These are phyloP conservation scores for Fomitopsis pulvina DNA, from an alignment of 768 basidiomycete species.

Conservation along the genomic window DNA sequence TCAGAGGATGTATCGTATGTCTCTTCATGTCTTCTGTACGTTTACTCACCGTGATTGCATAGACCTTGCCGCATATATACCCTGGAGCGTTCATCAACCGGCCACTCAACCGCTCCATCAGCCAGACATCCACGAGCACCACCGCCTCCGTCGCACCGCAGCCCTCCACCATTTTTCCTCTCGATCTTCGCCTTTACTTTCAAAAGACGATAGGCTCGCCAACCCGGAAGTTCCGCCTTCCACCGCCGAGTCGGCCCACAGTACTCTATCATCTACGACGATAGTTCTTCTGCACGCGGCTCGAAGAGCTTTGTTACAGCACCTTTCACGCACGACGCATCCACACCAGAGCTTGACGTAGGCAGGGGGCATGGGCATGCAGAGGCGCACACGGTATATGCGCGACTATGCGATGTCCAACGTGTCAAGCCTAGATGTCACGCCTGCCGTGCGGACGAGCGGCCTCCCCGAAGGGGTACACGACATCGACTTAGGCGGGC, in stretches of 20 bases:
- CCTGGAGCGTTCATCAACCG: constrained; percentile 53
- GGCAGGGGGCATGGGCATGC: neutral
- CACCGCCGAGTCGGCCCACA: constrained; percentile 15
- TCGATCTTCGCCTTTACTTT: constrained; percentile 53
- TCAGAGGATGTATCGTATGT: constrained; percentile 7
- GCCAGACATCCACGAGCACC: constrained; percentile 56
- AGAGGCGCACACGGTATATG: constrained; percentile 6
- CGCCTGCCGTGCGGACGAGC: constrained; percentile 1
- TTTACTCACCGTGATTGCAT: constrained; percentile 23
- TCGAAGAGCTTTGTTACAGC: constrained; percentile 29
- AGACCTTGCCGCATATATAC: constrained; percentile 1
- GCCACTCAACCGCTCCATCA: constrained; percentile 58
- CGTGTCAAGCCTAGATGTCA: neutral
- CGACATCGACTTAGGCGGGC: constrained; percentile 6
- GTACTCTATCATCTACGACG: constrained; percentile 28
- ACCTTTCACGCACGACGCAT: constrained; percentile 11
- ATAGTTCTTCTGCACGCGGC: constrained; percentile 18
- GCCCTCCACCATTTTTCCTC: constrained; percentile 48
- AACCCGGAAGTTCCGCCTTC: constrained; percentile 18
- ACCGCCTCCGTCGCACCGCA: constrained; percentile 26
- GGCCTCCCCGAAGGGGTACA: constrained; percentile 10
- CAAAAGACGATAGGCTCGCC: constrained; percentile 18
- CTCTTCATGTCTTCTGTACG: constrained; percentile 5
- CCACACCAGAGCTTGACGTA: constrained; percentile 12
- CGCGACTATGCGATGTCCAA: constrained; percentile 9